A percentile compares a stretch with the other conserved stretches of the same genome.
Conservation (phyloP, 2,329 filamentous ascomycete species). For the Truncatella angustata region DNA sequence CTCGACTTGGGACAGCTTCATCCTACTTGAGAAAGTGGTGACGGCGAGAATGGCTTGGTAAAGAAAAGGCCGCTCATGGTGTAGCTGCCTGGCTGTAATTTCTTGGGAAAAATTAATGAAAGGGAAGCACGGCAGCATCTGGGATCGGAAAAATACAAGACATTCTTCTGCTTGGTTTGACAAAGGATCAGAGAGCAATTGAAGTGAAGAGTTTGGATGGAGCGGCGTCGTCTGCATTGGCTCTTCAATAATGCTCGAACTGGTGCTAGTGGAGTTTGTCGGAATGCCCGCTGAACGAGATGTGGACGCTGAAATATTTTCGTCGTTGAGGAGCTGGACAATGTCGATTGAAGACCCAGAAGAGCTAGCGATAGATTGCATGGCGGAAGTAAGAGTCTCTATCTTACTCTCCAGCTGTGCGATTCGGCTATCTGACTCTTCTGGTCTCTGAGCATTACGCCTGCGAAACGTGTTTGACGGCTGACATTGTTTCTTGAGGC, state of each 20-base stretch:
- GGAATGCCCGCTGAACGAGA: neutral
- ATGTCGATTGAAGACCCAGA: constrained; percentile 9
- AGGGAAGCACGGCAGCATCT: constrained; percentile 34
- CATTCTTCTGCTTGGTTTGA: constrained; percentile 16
- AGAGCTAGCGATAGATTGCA: constrained; percentile 24
- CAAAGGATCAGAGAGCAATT: constrained; percentile 11
- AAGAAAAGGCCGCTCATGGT: constrained; percentile 29
- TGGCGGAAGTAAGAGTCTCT: constrained; percentile 27
- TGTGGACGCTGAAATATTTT: neutral
- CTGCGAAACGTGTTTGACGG: constrained; percentile 32
- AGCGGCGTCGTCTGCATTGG: neutral
- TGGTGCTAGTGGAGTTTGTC: neutral
- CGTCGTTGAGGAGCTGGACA: constrained; percentile 8
- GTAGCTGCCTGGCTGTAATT: constrained; percentile 29
- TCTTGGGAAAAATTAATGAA: constrained; percentile 29
- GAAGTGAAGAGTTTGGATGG: constrained; percentile 3
- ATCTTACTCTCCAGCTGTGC: constrained; percentile 33
- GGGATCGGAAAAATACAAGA: constrained; percentile 26
- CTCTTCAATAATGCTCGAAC: neutral
- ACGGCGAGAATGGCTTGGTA: constrained; percentile 35
- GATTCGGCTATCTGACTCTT: constrained; percentile 30
- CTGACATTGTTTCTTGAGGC: constrained; percentile 32
- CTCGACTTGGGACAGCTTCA: constrained; percentile 22
- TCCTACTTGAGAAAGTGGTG: constrained; percentile 26
- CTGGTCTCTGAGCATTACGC: constrained; percentile 22